These are phyloP conservation scores for Magnusiomyces paraingens DNA, from an alignment of 1,139 yeast species.

Conservation along the genomic window DNA sequence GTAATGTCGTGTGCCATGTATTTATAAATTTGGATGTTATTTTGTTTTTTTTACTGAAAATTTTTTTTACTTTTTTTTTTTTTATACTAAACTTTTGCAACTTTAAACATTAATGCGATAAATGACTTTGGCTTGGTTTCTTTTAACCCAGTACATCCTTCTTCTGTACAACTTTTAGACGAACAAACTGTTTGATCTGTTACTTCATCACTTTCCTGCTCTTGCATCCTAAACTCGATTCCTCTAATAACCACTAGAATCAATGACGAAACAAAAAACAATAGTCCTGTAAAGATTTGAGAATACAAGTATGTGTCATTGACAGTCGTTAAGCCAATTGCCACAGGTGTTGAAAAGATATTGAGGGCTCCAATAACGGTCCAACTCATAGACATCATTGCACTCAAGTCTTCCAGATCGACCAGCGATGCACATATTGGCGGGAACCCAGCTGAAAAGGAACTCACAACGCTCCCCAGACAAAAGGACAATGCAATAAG, in stretches of 20 bases:
- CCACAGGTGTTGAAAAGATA: constrained; percentile 37
- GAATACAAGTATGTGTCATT: constrained; percentile 49
- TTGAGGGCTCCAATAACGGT: constrained; percentile 41
- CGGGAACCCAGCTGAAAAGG: constrained; percentile 34
- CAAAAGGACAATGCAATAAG: constrained; percentile 43
- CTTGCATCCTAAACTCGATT: constrained; percentile 1
- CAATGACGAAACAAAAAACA: constrained; percentile 4
- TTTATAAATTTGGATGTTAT: no score
- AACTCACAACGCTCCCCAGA: constrained; percentile 48
- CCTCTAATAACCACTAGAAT: constrained; percentile 6
- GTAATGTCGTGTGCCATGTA: no score
- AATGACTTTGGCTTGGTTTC: not conserved
- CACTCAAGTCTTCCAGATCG: constrained; percentile 42
- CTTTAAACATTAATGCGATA: no score
- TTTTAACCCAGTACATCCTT: not conserved
- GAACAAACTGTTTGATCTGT: not conserved
- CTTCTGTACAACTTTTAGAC: not conserved
- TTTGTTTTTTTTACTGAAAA: not conserved
- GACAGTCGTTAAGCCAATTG: constrained; percentile 19
- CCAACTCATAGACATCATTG: constrained; percentile 57
- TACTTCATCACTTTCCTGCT: not conserved
- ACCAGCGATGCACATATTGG: constrained; percentile 46
- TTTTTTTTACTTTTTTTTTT: no score
- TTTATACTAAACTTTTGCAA: not conserved
- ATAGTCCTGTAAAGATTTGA: constrained; percentile 54